Conservation (phyloP, 495 filamentous ascomycete genomes). For the Tuber indicum region DNA sequence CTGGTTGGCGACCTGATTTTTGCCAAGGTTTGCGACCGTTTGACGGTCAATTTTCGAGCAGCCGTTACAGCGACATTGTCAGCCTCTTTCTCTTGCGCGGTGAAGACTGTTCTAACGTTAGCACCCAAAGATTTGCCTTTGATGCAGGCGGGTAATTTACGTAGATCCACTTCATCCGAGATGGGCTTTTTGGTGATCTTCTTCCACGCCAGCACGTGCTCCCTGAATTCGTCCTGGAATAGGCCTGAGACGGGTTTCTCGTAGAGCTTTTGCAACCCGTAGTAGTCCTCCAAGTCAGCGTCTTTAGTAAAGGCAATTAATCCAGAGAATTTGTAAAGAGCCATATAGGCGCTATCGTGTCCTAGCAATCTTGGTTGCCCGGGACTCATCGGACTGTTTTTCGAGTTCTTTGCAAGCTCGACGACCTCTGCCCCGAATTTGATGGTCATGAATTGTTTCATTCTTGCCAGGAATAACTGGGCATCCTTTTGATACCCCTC, state of each 20-base stretch:
- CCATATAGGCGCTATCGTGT: slow-evolving; percentile 51
- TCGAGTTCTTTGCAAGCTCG: slow-evolving; percentile 44
- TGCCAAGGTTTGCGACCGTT: slow-evolving; percentile 70
- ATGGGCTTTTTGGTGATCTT: slow-evolving; percentile 67
- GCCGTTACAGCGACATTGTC: slow-evolving; percentile 62
- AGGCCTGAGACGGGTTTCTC: slow-evolving; percentile 64
- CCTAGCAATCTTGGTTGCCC: slow-evolving; percentile 22
- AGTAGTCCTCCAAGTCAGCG: slow-evolving; percentile 73
- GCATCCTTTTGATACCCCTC: slow-evolving; percentile 73
- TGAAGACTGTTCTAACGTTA: slow-evolving; percentile 54
- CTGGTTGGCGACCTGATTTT: slow-evolving; percentile 65
- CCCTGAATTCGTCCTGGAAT: slow-evolving; percentile 75
- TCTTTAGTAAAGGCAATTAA: slow-evolving; percentile 79
- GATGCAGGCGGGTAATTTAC: slow-evolving; percentile 1
- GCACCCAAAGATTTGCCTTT: neutral
- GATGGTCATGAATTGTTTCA: slow-evolving; percentile 71
- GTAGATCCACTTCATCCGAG: slow-evolving; percentile 76
- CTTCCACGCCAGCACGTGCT: slow-evolving; percentile 77
- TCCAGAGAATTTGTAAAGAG: slow-evolving; percentile 76
- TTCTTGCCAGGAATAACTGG: slow-evolving; percentile 62
- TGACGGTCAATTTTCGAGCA: slow-evolving; percentile 85
- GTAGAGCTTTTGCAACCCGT: slow-evolving; percentile 69
- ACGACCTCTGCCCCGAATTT: slow-evolving; percentile 66
- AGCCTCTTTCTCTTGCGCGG: slow-evolving; percentile 74
- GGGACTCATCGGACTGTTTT: slow-evolving; percentile 14